Evolutionary conservation across 129 eudicot species (phyloP).

Genomic region (Flaveria sonorensis): DNA sequence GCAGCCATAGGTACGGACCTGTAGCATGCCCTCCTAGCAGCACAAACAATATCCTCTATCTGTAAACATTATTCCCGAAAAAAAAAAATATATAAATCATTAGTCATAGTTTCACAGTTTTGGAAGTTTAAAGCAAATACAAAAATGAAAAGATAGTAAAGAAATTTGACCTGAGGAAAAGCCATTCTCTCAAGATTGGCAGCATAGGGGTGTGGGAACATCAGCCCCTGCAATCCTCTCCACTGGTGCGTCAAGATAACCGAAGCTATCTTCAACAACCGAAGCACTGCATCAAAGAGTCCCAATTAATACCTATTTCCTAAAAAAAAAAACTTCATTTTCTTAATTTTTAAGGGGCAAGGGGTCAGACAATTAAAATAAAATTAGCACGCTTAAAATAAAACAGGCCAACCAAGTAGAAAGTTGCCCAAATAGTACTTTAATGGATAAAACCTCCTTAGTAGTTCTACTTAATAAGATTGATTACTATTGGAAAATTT

Average conservation of each 20-base stretch:
- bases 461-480: background rate
- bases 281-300: constrained; percentile 43
- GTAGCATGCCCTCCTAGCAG: constrained; percentile 68
- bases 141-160: background rate
- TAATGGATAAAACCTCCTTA: background rate
- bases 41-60: constrained; percentile 76
- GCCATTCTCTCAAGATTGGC: constrained; percentile 75
- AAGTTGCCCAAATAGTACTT: background rate
- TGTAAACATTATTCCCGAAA: constrained; percentile 8
- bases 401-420: background rate
- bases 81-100: background rate
- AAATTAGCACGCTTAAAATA: background rate
- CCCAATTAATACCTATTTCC: background rate
- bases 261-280: constrained; percentile 62
- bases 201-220: constrained; percentile 70
- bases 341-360: too few relatives aligned
- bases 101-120: background rate
- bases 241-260: constrained; percentile 71
- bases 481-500: background rate
- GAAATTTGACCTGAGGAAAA: constrained; percentile 56
- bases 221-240: constrained; percentile 73
- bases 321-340: too few relatives aligned
- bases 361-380: background rate
- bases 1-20: constrained; percentile 55
- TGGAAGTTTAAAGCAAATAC: background rate